Evolutionary conservation across 345 rosid genomes (phyloP).

Genomic region (Reutealis trisperma): DNA sequence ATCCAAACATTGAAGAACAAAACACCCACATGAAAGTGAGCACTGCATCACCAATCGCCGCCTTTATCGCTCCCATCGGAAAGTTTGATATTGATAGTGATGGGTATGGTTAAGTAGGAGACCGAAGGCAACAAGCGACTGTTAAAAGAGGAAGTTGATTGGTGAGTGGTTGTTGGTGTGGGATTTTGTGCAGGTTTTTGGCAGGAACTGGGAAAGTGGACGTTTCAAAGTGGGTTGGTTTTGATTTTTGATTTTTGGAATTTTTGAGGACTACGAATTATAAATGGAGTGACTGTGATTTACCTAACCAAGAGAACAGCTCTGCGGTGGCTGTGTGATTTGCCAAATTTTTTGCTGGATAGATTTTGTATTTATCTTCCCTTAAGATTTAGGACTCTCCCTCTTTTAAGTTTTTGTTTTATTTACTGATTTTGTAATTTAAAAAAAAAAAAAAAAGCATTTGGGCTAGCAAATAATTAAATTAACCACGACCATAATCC

Average conservation of each 20-base stretch:
- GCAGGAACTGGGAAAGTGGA: background rate
- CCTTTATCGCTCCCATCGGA: constrained; percentile 59
- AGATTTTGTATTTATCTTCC: no score
- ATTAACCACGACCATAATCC: no score
- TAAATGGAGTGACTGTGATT: no score
- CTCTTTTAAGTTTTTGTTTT: no score
- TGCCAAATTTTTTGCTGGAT: no score
- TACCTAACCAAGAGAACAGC: no score
- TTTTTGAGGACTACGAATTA: no score
- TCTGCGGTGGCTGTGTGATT: no score
- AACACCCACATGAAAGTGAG: constrained; percentile 78
- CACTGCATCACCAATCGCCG: constrained; percentile 64
- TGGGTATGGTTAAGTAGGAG: background rate
- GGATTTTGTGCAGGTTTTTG: background rate
- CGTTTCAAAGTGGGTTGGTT: background rate
- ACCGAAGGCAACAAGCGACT: background rate
- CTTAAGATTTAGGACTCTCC: no score
- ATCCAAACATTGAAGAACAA: constrained; percentile 59
- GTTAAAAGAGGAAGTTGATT: background rate
- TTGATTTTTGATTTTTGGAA: background rate
- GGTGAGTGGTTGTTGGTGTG: background rate
- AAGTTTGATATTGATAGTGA: background rate
- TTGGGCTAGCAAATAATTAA: no score
- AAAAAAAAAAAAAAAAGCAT: no score
- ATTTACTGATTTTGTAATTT: no score